phyloP scores from a whole-genome alignment of 1,139 yeast genomes.

The Hemisphaericaspora subhashii region DNA sequence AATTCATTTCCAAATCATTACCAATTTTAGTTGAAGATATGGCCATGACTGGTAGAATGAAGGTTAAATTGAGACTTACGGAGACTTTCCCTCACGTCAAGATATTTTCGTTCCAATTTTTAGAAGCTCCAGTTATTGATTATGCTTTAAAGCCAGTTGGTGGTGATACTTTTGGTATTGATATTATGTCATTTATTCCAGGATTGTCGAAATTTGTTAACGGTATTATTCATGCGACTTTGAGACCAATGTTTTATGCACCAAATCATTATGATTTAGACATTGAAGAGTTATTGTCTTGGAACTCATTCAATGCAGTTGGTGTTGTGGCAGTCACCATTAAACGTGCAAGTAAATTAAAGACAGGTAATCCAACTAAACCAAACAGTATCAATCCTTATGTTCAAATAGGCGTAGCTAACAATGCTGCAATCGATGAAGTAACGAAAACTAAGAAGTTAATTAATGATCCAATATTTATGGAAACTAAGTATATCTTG shows the following conservation, averaged over 20 bases:
- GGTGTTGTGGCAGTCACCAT: conserved; percentile 69
- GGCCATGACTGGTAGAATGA: conserved; percentile 72
- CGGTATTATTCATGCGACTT: conserved; percentile 63
- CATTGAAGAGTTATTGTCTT: conserved; percentile 68
- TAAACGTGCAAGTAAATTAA: conserved; percentile 51
- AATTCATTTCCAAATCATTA: conserved; percentile 70
- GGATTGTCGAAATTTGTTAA: conserved; percentile 76
- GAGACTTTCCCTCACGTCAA: conserved; percentile 74
- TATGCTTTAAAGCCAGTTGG: conserved; percentile 84
- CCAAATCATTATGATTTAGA: conserved; percentile 77
- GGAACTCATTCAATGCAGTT: conserved; percentile 60
- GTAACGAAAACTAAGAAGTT: conserved; percentile 58
- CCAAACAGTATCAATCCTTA: conserved; percentile 59
- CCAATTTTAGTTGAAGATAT: conserved; percentile 78
- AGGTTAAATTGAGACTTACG: conserved; percentile 60
- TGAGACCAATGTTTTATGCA: conserved; percentile 78
- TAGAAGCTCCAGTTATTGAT: conserved; percentile 77
- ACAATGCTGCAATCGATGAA: conserved; percentile 43
- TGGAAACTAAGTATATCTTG: conserved; percentile 63
- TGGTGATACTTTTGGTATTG: conserved; percentile 80
- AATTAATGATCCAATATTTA: conserved; percentile 59
- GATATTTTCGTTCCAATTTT: conserved; percentile 65
- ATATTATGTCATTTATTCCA: conserved; percentile 80
- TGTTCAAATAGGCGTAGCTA: conserved; percentile 48
- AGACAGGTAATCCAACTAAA: conserved; percentile 38